Evolutionary conservation across 2,329 filamentous ascomycete species (phyloP), one percentile per base, ranked within the genome.

Genomic region (Huntiella abstrusa): DNA sequence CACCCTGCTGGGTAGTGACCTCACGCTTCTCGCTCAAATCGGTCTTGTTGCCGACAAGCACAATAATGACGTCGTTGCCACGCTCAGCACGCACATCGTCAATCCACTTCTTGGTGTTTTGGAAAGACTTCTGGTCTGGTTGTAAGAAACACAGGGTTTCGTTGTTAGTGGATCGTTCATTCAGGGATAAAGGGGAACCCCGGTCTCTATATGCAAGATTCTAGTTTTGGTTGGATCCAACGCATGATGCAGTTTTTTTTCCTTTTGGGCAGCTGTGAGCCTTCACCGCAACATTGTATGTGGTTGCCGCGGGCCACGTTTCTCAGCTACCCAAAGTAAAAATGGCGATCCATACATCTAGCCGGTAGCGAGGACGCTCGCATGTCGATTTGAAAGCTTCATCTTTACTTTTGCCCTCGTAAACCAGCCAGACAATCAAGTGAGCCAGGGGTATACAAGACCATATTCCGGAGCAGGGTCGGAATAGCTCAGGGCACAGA

Each of bases 41-140:
- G 39, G 91, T 98, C 77, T 98, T 98, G 71, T 98, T 98, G 54
- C 91, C 91, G 35, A 98, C 92, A 41, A 98, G 68, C 41, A 98
- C 91, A 57, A 98, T 96, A 57, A 98, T 98, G 51, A 98, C 92
- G 64, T 98, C 91, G 68, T 93, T 94, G 44, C 91, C 91, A 58
- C 91, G 77, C 69, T 98, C 91, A 44, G 87, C 88, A 52, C 91
- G 77, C 49, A 98, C 91, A 60, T 98, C 91, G 60, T 98, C 91
- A 54, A 98, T 93, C 91, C 92, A 98, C 72, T 98, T 98, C 59
- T 87, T 79, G 46, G 91, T 98, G 65, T 98, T 95, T 61, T 95
- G 83, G 69, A 98, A 98, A 17, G 86, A 93, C 65, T 96, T 95
- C 53, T 82, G 80, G 62, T 91, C 78, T 83, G 22, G 22, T 28